These are phyloP conservation scores for Capsicum chinense DNA, from an alignment of 257 asterid species.

Conservation along the genomic window DNA sequence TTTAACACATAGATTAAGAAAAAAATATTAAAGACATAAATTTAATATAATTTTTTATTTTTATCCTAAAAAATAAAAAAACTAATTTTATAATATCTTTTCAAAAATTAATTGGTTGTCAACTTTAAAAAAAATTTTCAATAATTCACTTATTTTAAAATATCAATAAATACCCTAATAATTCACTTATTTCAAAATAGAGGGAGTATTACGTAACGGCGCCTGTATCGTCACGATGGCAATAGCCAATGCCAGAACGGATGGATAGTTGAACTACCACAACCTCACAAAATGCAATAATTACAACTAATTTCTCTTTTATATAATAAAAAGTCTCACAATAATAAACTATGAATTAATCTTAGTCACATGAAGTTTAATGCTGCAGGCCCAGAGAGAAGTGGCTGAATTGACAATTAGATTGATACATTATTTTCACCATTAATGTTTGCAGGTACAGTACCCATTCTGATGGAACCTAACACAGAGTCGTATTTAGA, in stretches of 20 bases:
- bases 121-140: too few species aligned
- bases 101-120: too few species aligned
- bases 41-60: too few species aligned
- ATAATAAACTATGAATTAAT: not conserved
- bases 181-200: too few species aligned
- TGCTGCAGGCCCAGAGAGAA: not conserved
- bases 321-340: constrained; percentile 15
- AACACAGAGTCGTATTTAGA: not conserved
- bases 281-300: not conserved
- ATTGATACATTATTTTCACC: constrained; percentile 42
- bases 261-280: not conserved
- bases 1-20: too few species aligned
- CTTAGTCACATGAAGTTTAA: not conserved
- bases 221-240: too few species aligned
- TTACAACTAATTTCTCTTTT: not conserved
- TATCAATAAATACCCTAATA: too few species aligned
- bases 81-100: too few species aligned
- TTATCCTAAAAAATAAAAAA: too few species aligned
- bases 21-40: too few species aligned
- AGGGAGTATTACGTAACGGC: too few species aligned
- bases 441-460: constrained; percentile 69
- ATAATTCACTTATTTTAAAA: too few species aligned
- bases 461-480: constrained; percentile 64
- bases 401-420: not conserved
- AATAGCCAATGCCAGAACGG: not conserved